These are phyloP conservation scores for Friedmanniomyces simplex DNA, from an alignment of 495 filamentous ascomycete species.

Conservation along the genomic window DNA sequence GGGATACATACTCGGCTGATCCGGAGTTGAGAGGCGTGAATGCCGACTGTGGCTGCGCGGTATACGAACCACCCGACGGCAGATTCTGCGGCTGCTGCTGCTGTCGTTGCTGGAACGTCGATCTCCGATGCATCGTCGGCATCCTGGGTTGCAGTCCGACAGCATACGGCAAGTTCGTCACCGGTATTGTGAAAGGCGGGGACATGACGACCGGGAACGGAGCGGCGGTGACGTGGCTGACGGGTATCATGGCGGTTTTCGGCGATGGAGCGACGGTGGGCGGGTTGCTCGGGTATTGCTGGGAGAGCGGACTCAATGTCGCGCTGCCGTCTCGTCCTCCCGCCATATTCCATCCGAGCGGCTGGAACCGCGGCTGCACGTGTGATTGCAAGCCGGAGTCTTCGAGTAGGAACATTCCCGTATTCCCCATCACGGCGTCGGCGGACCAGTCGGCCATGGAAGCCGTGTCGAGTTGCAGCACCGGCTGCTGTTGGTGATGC, in stretches of 20 bases:
- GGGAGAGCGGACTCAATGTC: neutral
- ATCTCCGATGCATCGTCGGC: neutral
- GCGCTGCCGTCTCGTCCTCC: neutral
- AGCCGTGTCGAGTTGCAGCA: constrained; percentile 18
- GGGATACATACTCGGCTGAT: constrained; percentile 26
- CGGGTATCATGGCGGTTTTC: constrained; percentile 7
- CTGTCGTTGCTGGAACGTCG: neutral
- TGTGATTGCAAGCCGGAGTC: constrained; percentile 35
- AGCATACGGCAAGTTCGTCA: constrained; percentile 12
- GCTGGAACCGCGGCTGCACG: constrained; percentile 26
- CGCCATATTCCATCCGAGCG: constrained; percentile 33
- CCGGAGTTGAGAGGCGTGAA: constrained; percentile 10
- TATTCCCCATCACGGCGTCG: constrained; percentile 40
- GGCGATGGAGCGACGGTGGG: neutral
- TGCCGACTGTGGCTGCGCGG: neutral
- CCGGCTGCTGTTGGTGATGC: neutral
- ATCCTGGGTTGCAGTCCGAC: constrained; percentile 18
- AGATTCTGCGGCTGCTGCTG: neutral
- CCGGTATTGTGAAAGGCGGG: constrained; percentile 3
- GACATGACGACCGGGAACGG: constrained; percentile 18
- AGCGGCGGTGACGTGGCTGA: constrained; percentile 11
- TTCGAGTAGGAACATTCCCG: constrained; percentile 40
- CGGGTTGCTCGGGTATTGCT: neutral
- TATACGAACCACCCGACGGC: neutral
- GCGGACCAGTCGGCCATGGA: constrained; percentile 22